Evolutionary conservation across 208 protist genomes (phyloP).

Genomic region (Acanthamoeba castellanii): DNA sequence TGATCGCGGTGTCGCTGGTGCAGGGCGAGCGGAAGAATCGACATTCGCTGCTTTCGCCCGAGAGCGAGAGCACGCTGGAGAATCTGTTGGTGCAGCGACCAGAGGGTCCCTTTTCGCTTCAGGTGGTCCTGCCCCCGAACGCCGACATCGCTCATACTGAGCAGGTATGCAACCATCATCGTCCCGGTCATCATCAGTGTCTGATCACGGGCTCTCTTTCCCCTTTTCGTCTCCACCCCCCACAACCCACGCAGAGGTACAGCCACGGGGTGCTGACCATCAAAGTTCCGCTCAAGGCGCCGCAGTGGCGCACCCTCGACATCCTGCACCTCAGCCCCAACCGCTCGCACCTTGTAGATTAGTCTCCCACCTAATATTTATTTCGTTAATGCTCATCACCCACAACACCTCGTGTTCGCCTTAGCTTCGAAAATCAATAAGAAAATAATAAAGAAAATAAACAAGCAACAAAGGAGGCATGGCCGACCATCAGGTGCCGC

Average conservation of each 20-base stretch:
- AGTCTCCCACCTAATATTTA: neutral
- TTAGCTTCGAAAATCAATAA: no score
- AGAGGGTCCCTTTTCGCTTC: neutral
- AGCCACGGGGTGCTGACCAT: slow-evolving; percentile 60
- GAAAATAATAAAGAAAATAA: no score
- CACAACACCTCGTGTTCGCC: no score
- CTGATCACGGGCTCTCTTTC: neutral
- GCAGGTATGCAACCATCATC: slow-evolving; percentile 9
- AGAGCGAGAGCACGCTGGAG: neutral
- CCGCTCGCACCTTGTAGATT: neutral
- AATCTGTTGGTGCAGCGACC: slow-evolving; percentile 53
- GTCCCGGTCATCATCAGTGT: no score
- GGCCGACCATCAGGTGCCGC: no score
- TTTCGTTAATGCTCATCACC: no score
- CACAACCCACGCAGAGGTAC: slow-evolving; percentile 22
- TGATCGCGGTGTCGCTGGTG: neutral
- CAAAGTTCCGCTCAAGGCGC: slow-evolving; percentile 44
- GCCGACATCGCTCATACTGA: slow-evolving; percentile 59
- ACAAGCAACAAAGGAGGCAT: no score
- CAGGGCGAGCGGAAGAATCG: slow-evolving; percentile 30
- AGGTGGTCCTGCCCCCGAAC: slow-evolving; percentile 50
- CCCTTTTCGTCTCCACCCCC: neutral
- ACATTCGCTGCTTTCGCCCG: neutral
- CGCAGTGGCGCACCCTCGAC: slow-evolving; percentile 67
- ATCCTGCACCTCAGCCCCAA: slow-evolving; percentile 63